Evolutionary conservation across 2,329 filamentous ascomycete genomes (phyloP), one percentile per base, ranked within the genome.

Genomic region (Mollisia scopiformis): DNA sequence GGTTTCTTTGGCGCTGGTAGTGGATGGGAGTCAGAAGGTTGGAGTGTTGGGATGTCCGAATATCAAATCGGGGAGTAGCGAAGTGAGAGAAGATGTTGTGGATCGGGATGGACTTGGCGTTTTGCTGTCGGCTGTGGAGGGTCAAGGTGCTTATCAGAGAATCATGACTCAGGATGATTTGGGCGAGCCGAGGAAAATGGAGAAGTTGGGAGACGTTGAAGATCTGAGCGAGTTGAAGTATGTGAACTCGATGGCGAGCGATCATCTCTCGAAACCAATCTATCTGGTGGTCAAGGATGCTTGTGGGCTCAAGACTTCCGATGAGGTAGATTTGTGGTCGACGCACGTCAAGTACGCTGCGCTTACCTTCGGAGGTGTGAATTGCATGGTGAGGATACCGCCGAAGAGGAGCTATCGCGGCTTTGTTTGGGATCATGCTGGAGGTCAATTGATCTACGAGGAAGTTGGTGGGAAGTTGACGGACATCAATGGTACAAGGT

Each of bases 41-140:
- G 85, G 82, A n/a, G 82, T 87, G 2, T 74, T 88, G 43, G 86
- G 82, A 8, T 88, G 84, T 70, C 86, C 87, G 10, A 88, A 88
- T 65, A 74, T 88, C n/a, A 76, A 78, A 8, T 74, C 79, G 10
- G 69, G 75, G 37, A 69, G 74, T 14, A 72, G 72, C 1, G 63
- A 57, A 11, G 68, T 78, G 2, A 62, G 71, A 2, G 77, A 78
- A 62, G 70, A 81, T 25, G 64, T 71, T 3, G 75, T 79, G 62
- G 68, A 70, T 31, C 25, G 43, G 7, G 68, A 75, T 3, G 79
- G 79, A 0, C 72, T 75, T 64, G 83, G 83, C 8, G 75, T 81
- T 61, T 80, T 84, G 64, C 69, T 84, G 6, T 81, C 77, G 25
- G 80, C 81, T 1, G 72, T 83, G 39, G 75, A 73, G 16, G 80